Conservation (phyloP, 2,329 filamentous ascomycete genomes). For the Colletotrichum orbiculare region DNA sequence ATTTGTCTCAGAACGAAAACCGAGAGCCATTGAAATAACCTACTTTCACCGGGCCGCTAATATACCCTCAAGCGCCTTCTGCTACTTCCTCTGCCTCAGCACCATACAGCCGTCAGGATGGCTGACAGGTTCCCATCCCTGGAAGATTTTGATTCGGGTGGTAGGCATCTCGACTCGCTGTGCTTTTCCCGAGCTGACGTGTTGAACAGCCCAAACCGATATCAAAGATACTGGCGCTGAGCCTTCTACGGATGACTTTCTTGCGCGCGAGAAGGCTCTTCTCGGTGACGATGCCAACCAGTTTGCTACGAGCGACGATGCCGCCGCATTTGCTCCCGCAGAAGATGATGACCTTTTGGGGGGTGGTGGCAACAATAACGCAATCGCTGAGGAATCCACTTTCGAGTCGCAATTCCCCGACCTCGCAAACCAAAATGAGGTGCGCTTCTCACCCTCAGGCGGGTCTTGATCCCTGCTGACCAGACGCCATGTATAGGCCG, state of each 20-base stretch:
- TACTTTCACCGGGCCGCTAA: neutral
- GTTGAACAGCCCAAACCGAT: constrained; percentile 71
- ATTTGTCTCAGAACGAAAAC: too few relatives aligned
- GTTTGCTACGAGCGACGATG: constrained; percentile 83
- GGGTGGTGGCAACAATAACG: constrained; percentile 62
- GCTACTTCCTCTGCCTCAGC: constrained; percentile 35
- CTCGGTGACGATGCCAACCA: constrained; percentile 94
- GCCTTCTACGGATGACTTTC: constrained; percentile 82
- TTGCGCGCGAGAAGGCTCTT: constrained; percentile 88
- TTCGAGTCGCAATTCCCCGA: constrained; percentile 95
- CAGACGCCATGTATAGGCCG: constrained; percentile 59
- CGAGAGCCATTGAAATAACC: neutral
- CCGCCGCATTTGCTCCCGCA: constrained; percentile 70
- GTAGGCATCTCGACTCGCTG: constrained; percentile 46
- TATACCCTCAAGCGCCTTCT: constrained; percentile 76
- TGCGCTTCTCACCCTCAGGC: constrained; percentile 49
- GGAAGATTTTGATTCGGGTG: constrained; percentile 79
- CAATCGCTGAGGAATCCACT: constrained; percentile 50
- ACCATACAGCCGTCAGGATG: constrained; percentile 59
- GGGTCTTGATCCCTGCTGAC: constrained; percentile 5
- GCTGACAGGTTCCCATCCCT: constrained; percentile 83
- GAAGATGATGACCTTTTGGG: constrained; percentile 81
- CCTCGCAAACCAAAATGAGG: constrained; percentile 75
- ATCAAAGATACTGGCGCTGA: constrained; percentile 67
- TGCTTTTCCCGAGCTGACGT: constrained; percentile 39